These are phyloP conservation scores for Myxozyma kluyveri DNA, from an alignment of 805 yeast species.

Conservation along the genomic window DNA sequence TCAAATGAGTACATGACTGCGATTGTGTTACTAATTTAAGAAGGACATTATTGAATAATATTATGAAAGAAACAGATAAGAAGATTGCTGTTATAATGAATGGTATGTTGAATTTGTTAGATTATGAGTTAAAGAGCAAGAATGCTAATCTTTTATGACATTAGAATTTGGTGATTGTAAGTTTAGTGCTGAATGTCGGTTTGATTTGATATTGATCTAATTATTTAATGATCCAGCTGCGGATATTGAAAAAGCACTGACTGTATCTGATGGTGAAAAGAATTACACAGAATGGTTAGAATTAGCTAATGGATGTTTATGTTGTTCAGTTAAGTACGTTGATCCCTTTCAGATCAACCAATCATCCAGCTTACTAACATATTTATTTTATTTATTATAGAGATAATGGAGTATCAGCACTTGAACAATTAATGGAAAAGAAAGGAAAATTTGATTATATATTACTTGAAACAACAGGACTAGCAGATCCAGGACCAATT, in stretches of 20 bases:
- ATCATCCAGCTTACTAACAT: neutral
- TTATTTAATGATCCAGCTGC: slow-evolving; percentile 63
- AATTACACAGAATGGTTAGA: slow-evolving; percentile 92
- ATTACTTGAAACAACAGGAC: slow-evolving; percentile 89
- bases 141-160: neutral
- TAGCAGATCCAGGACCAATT: slow-evolving; percentile 91
- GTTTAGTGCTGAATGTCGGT: neutral
- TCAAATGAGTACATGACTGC: neutral
- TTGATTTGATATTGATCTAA: too few relatives aligned
- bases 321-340: slow-evolving; percentile 76
- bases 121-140: neutral
- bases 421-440: slow-evolving; percentile 76
- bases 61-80: slow-evolving; percentile 66
- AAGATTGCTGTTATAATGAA: slow-evolving; percentile 86
- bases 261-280: slow-evolving; percentile 55
- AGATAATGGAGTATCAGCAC: slow-evolving; percentile 91
- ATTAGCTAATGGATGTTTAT: slow-evolving; percentile 92
- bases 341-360: neutral
- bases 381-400: neutral
- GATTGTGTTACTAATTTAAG: slow-evolving; percentile 4
- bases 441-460: slow-evolving; percentile 81
- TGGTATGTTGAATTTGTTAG: slow-evolving; percentile 43
- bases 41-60: slow-evolving; percentile 65
- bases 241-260: slow-evolving; percentile 82
- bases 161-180: slow-evolving; percentile 35